phyloP scores from a whole-genome alignment of 2,329 filamentous ascomycete genomes.

The Diaporthe citrichinensis region DNA sequence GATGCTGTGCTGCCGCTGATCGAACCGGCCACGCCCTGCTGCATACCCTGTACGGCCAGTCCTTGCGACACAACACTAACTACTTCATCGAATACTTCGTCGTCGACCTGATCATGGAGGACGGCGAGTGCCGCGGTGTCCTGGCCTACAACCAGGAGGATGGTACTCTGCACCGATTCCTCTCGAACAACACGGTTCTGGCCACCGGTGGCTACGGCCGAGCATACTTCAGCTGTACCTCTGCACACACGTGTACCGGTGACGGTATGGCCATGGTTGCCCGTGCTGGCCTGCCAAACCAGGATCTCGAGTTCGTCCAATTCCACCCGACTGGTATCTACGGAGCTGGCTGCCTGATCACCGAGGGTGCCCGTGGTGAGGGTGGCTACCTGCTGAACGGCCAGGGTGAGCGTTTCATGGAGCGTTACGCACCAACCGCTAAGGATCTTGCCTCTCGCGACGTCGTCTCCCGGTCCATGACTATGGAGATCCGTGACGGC shows the following conservation, averaged over 20 bases:
- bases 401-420: conserved; percentile 99
- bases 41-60: conserved; percentile 98
- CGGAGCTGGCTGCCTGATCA: conserved; percentile 97
- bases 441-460: conserved; percentile 98
- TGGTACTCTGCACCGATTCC: conserved; percentile 96
- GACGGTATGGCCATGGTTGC: conserved; percentile 99
- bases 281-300: conserved; percentile 96
- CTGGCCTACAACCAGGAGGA: conserved; percentile 99
- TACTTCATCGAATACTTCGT: conserved; percentile 99
- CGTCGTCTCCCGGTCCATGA: conserved; percentile 98
- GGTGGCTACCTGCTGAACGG: conserved; percentile 98
- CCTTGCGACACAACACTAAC: conserved; percentile 96
- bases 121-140: conserved; percentile 95
- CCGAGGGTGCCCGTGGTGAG: conserved; percentile 97
- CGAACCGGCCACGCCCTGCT: conserved; percentile 97
- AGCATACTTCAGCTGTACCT: conserved; percentile 98
- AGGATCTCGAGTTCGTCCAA: conserved; percentile 99
- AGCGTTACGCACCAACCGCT: conserved; percentile 96
- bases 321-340: conserved; percentile 99
- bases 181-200: conserved; percentile 95
- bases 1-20: conserved; percentile 96
- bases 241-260: conserved; percentile 97
- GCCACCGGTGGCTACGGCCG: conserved; percentile 98
- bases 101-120: conserved; percentile 96
- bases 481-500: conserved; percentile 96